These are phyloP conservation scores for Neurospora pannonica DNA, from an alignment of 495 filamentous ascomycete genomes.

Conservation along the genomic window DNA sequence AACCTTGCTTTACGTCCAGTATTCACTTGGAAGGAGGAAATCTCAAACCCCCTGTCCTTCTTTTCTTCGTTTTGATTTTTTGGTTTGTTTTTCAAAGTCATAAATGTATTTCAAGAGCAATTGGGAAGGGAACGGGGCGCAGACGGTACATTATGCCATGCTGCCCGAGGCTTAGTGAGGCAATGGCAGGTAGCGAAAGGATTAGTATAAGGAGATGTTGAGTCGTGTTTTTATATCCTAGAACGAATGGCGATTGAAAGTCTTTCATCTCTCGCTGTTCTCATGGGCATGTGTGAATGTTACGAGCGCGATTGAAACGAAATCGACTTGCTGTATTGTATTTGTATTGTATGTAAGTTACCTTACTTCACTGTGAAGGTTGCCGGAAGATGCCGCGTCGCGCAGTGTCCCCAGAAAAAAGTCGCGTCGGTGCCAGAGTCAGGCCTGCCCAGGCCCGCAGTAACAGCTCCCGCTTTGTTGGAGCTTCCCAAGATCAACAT, in stretches of 20 bases:
- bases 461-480: not conserved
- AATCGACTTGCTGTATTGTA: not conserved
- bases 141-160: not conserved
- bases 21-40: not conserved
- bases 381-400: conserved; percentile 8
- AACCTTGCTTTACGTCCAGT: not conserved
- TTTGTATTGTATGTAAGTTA: not conserved
- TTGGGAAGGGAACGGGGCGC: not conserved
- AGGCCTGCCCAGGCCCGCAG: not conserved
- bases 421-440: conserved; percentile 5
- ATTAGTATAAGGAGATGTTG: not conserved
- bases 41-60: not conserved
- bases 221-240: not conserved
- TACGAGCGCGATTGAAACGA: not conserved
- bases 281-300: not conserved
- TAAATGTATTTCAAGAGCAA: not conserved
- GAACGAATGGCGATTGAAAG: not conserved
- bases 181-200: not conserved
- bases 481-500: conserved; percentile 4
- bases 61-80: not conserved
- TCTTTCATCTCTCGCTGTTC: not conserved
- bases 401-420: conserved; percentile 7
- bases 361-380: not conserved
- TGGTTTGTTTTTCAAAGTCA: not conserved
- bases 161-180: not conserved